Conservation (phyloP, 148 eudicot species). For the Silene uniflora region DNA sequence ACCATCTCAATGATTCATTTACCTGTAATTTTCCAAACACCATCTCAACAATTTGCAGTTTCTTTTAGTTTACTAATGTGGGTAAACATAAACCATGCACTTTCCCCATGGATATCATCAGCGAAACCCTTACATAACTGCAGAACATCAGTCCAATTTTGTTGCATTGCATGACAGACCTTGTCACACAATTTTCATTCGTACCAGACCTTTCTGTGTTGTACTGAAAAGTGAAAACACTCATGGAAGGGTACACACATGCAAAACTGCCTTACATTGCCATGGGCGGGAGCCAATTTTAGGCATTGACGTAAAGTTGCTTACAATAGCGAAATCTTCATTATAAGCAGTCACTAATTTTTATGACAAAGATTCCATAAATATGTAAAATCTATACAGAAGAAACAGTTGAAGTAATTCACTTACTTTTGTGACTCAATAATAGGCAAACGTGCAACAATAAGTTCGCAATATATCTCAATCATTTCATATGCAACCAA, state of each 20-base stretch:
- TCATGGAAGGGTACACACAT: background rate
- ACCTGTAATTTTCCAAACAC: background rate
- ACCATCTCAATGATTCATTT: background rate
- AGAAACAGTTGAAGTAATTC: background rate
- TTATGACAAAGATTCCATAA: background rate
- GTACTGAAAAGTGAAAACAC: background rate
- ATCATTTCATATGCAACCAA: conserved; percentile 81
- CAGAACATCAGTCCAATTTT: background rate
- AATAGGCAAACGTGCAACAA: conserved; percentile 81
- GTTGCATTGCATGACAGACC: background rate
- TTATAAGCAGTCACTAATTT: background rate
- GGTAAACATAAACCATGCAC: background rate
- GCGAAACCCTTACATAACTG: background rate
- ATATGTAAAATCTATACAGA: background rate
- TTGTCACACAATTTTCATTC: background rate
- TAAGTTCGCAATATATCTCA: conserved; percentile 84
- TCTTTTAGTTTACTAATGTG: background rate
- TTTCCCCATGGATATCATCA: background rate
- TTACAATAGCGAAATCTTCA: background rate
- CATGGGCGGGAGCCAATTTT: background rate
- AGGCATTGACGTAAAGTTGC: background rate
- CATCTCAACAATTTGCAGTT: background rate
- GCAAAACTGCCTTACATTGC: background rate
- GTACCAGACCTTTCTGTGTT: background rate
- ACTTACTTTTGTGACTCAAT: conserved; percentile 94